Conservation (phyloP, 2,329 filamentous ascomycete species). For the Ploettnerulaceae sp. region DNA sequence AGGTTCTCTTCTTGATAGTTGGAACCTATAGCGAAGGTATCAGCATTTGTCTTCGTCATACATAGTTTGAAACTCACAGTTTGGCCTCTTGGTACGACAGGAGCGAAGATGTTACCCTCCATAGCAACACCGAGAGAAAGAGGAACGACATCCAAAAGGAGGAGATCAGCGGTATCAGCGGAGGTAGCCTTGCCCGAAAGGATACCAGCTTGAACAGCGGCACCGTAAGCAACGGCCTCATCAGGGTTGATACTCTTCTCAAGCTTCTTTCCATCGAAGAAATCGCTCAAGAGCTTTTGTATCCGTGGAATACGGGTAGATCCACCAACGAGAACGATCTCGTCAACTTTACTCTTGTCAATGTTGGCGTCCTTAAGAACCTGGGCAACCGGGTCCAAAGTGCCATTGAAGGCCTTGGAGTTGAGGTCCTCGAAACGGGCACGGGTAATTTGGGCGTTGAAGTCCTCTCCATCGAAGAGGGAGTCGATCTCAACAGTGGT, state of each 20-base stretch:
- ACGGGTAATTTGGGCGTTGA: conserved; percentile 95
- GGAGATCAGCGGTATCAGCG: conserved; percentile 87
- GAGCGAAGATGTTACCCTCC: conserved; percentile 98
- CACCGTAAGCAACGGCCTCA: conserved; percentile 98
- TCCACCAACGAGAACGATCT: conserved; percentile 98
- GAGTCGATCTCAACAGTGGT: conserved; percentile 98
- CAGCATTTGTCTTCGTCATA: not conserved
- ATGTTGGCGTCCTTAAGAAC: conserved; percentile 89
- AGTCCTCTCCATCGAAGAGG: conserved; percentile 96
- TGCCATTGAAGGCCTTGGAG: conserved; percentile 89
- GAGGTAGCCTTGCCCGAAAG: conserved; percentile 97
- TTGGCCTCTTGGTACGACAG: conserved; percentile 76
- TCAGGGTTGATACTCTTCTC: conserved; percentile 99
- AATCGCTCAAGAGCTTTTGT: conserved; percentile 98
- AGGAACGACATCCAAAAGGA: conserved; percentile 93
- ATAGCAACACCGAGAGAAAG: conserved; percentile 98
- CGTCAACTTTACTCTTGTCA: conserved; percentile 88
- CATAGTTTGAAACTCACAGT: conserved; percentile 40
- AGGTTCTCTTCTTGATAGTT: conserved; percentile 63
- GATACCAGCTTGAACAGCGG: conserved; percentile 97
- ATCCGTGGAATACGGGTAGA: conserved; percentile 98
- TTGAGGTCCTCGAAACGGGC: conserved; percentile 99
- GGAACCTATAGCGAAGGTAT: conserved; percentile 44
- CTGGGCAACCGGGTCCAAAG: conserved; percentile 91
- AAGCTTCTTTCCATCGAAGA: conserved; percentile 99